Percentiles rank a stretch among this genome's conserved stretches.
These are phyloP conservation scores for Aspergillus piperis DNA, from an alignment of 2,329 filamentous ascomycete genomes.

Conservation along the genomic window DNA sequence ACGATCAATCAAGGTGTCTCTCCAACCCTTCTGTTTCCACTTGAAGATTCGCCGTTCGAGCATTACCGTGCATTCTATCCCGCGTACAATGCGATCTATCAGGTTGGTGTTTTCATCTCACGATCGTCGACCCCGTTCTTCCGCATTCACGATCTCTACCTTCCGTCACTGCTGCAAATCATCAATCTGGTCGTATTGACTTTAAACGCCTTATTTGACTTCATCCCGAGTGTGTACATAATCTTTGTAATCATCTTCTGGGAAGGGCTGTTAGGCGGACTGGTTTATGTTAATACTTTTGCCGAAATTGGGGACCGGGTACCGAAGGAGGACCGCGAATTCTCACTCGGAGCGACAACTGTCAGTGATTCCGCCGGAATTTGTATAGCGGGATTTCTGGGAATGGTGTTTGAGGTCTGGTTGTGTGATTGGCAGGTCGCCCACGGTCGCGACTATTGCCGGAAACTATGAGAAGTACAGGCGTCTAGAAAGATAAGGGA, in stretches of 20 bases:
- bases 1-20: constrained; percentile 95
- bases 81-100: constrained; percentile 91
- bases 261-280: constrained; percentile 87
- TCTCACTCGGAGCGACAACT: constrained; percentile 83
- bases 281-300: constrained; percentile 96
- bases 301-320: constrained; percentile 88
- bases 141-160: constrained; percentile 76
- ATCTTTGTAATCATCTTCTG: constrained; percentile 85
- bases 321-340: constrained; percentile 76
- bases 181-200: constrained; percentile 73
- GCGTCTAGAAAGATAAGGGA: neutral
- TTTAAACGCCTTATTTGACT: constrained; percentile 74
- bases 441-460: constrained; percentile 77
- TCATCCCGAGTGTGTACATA: constrained; percentile 83
- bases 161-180: constrained; percentile 79
- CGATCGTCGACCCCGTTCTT: constrained; percentile 87
- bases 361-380: constrained; percentile 92
- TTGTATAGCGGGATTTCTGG: constrained; percentile 80
- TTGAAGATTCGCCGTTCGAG: constrained; percentile 72
- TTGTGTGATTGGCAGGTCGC: constrained; percentile 82
- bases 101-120: constrained; percentile 91
- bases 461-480: constrained; percentile 40
- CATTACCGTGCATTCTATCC: constrained; percentile 89
- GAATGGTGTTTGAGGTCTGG: constrained; percentile 78
- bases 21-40: constrained; percentile 84